Conservation (phyloP, 1,284 basidiomycete species). For the Vanrija sp. region DNA sequence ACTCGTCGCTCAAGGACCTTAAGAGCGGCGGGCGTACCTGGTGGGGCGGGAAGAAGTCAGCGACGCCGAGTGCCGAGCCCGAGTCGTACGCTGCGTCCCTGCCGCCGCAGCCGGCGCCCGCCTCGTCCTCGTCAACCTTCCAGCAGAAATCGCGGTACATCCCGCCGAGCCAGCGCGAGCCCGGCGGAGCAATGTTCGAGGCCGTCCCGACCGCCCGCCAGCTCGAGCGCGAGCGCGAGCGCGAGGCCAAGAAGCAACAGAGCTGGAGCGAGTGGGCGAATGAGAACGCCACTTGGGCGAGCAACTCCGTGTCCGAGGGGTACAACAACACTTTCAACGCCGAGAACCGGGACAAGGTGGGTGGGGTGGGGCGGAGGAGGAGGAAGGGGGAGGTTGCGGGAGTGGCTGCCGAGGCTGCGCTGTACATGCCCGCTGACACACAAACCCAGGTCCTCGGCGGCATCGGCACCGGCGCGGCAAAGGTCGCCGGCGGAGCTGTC, state of each 20-base stretch:
- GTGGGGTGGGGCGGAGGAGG: neutral
- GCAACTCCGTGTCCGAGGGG: neutral
- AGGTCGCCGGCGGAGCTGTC: constrained; percentile 17
- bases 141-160: constrained; percentile 5
- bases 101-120: neutral
- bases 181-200: neutral
- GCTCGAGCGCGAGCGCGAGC: neutral
- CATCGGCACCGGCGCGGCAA: constrained; percentile 14
- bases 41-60: neutral
- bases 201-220: neutral
- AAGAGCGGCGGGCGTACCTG: constrained; percentile 1
- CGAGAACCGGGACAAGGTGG: constrained; percentile 9
- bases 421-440: too few species aligned
- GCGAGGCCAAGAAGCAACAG: neutral
- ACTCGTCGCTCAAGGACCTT: constrained; percentile 13
- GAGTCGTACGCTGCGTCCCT: neutral
- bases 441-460: constrained; percentile 8
- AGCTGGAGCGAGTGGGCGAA: constrained; percentile 11
- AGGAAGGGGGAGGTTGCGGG: too few species aligned
- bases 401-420: too few species aligned
- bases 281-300: constrained; percentile 5
- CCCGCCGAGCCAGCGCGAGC: constrained; percentile 13
- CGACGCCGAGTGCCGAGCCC: neutral
- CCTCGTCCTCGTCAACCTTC: neutral
- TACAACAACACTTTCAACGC: constrained; percentile 3